These are phyloP conservation scores for Stromatinia cepivora DNA, from an alignment of 2,329 filamentous ascomycete species.

Conservation along the genomic window DNA sequence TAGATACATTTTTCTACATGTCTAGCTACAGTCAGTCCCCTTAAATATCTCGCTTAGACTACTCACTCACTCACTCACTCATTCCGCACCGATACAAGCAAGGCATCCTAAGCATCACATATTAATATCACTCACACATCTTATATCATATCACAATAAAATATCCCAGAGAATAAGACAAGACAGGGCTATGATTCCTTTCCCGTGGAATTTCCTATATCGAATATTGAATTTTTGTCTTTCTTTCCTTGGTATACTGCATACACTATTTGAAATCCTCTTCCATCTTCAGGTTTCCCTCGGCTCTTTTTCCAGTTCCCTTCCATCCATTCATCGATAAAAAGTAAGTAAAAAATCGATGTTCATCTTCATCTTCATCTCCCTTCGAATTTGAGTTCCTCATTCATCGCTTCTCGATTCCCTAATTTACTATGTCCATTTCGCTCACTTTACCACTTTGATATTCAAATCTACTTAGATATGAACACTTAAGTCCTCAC, in stretches of 20 bases:
- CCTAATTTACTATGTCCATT: background rate
- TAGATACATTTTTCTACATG: background rate
- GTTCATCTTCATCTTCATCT: background rate
- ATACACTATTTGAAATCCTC: background rate
- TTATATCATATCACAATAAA: background rate
- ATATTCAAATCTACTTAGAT: background rate
- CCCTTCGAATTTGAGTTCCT: background rate
- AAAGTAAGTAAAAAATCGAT: background rate
- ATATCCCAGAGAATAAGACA: too few relatives aligned
- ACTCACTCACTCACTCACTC: too few relatives aligned
- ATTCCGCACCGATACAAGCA: too few relatives aligned
- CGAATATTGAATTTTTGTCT: slow-evolving; percentile 1
- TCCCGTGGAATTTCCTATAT: background rate
- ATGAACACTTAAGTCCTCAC: background rate
- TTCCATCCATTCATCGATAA: background rate
- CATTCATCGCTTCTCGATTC: background rate
- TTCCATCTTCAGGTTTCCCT: background rate
- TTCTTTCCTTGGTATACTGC: slow-evolving; percentile 2
- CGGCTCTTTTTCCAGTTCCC: background rate
- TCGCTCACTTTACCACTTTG: background rate
- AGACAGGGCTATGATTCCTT: background rate
- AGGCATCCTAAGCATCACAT: too few relatives aligned
- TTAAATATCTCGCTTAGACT: background rate
- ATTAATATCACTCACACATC: too few relatives aligned
- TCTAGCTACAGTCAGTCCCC: too few relatives aligned